These are phyloP conservation scores for Diaporthe aspalathi DNA, from an alignment of 2,329 filamentous ascomycete species.

Conservation along the genomic window DNA sequence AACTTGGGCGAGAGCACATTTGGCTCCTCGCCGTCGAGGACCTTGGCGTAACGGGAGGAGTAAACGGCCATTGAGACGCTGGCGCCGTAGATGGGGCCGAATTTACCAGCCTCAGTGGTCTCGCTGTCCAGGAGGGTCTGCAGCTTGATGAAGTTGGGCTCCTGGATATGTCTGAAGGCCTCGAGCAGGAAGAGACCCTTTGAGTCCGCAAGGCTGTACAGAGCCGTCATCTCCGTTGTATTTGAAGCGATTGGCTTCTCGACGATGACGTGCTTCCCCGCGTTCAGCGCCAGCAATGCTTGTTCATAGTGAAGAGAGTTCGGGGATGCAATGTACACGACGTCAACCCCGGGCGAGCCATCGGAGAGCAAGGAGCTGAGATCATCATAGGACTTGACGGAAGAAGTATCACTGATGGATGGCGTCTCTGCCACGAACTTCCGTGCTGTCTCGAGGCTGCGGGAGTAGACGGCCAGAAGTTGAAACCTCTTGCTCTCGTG, in stretches of 20 bases:
- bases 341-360: slow-evolving; percentile 48
- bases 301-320: slow-evolving; percentile 61
- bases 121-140: slow-evolving; percentile 33
- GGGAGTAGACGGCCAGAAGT: slow-evolving; percentile 37
- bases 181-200: slow-evolving; percentile 40
- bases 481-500: slow-evolving; percentile 37
- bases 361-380: slow-evolving; percentile 36
- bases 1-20: slow-evolving; percentile 39
- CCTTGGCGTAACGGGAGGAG: slow-evolving; percentile 37
- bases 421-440: slow-evolving; percentile 34
- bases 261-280: slow-evolving; percentile 65
- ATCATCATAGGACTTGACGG: slow-evolving; percentile 38
- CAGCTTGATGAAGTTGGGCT: slow-evolving; percentile 37
- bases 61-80: slow-evolving; percentile 36
- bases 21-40: slow-evolving; percentile 36
- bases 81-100: slow-evolving; percentile 35
- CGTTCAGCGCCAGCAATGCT: slow-evolving; percentile 58
- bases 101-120: slow-evolving; percentile 30
- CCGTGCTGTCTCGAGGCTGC: slow-evolving; percentile 34
- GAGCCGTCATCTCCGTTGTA: slow-evolving; percentile 57
- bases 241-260: slow-evolving; percentile 67
- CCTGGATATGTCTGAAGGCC: slow-evolving; percentile 39
- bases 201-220: slow-evolving; percentile 54
- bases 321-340: slow-evolving; percentile 57
- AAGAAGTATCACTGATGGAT: slow-evolving; percentile 32